These are phyloP conservation scores for Dipteronia sinensis DNA, from an alignment of 345 rosid genomes.

Conservation along the genomic window DNA sequence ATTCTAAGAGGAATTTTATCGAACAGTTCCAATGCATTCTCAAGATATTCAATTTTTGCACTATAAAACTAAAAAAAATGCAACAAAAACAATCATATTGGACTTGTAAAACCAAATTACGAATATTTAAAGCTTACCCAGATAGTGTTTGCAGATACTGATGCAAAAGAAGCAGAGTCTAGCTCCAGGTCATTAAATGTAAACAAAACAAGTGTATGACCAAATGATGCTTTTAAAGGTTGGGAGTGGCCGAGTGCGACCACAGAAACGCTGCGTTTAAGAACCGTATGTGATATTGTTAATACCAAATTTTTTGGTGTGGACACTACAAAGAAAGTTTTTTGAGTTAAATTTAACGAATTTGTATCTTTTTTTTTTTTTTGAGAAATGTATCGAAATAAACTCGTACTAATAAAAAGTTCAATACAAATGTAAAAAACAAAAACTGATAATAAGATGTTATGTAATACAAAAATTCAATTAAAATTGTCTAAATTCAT, in stretches of 20 bases:
- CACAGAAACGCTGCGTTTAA: not conserved
- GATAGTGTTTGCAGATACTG: not conserved
- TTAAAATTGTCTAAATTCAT: no score
- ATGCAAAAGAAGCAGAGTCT: not conserved
- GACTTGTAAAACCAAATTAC: not conserved
- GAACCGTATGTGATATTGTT: not conserved
- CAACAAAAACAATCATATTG: not conserved
- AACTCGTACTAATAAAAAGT: no score
- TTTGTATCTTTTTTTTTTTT: no score
- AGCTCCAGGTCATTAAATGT: not conserved
- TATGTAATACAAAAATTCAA: no score
- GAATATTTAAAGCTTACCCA: constrained; percentile 3
- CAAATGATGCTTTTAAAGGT: not conserved
- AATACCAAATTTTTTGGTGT: no score
- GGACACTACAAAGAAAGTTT: no score
- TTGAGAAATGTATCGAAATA: no score
- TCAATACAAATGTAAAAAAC: no score
- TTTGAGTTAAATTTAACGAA: no score
- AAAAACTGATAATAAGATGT: no score
- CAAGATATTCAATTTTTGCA: not conserved
- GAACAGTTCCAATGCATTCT: not conserved
- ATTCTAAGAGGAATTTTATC: constrained; percentile 7
- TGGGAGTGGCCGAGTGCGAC: no score
- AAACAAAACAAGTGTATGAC: not conserved
- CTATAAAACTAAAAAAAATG: not conserved